phyloP scores from a whole-genome alignment of 2,329 filamentous ascomycete genomes.

The Claviceps lovelessii region DNA sequence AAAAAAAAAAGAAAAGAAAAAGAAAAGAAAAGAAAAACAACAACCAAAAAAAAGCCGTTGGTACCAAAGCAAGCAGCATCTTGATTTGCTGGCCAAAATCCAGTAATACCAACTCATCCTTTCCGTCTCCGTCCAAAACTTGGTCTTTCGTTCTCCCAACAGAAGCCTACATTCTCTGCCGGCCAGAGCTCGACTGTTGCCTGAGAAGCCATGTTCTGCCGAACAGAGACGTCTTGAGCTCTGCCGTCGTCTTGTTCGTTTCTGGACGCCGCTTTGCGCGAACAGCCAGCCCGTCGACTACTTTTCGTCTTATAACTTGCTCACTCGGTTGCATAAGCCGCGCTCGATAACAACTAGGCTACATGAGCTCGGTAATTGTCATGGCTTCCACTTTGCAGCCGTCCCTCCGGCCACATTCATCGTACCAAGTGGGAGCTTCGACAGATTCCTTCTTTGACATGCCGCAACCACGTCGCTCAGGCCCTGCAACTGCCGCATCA shows the following conservation, averaged over 20 bases:
- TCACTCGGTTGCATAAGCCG: background rate
- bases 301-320: background rate
- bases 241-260: background rate
- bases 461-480: background rate
- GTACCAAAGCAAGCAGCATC: background rate
- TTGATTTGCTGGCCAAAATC: background rate
- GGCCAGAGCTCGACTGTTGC: constrained; percentile 4
- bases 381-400: constrained; percentile 3
- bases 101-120: background rate
- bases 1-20: too few relatives aligned
- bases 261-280: background rate
- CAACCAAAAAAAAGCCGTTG: background rate
- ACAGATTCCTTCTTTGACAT: background rate
- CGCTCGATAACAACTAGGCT: background rate
- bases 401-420: constrained; percentile 3
- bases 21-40: too few relatives aligned
- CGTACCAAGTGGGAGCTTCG: constrained; percentile 1
- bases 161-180: constrained; percentile 3
- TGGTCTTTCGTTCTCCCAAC: background rate
- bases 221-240: background rate
- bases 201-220: constrained; percentile 1
- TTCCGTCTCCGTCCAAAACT: too few relatives aligned
- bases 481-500: background rate
- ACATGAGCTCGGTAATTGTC: constrained; percentile 4
- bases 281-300: background rate